These are phyloP conservation scores for Grosmannia clavigera DNA, from an alignment of 2,329 filamentous ascomycete genomes.

Conservation along the genomic window DNA sequence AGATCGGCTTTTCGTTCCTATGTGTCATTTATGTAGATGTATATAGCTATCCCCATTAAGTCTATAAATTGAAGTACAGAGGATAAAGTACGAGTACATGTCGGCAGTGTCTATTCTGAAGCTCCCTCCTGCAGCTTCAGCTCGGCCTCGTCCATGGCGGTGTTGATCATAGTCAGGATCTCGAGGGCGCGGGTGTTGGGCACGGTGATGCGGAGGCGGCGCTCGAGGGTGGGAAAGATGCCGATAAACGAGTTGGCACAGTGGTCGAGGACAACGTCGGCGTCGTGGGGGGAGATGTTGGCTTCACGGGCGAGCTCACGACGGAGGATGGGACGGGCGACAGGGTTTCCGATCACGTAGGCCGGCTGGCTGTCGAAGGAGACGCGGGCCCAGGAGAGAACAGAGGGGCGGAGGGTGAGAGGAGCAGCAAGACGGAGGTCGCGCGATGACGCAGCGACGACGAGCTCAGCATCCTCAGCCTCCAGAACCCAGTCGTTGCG, in stretches of 20 bases:
- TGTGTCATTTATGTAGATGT: not conserved
- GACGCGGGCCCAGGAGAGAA: not conserved
- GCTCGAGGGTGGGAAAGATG: slow-evolving; percentile 2
- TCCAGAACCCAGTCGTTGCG: slow-evolving; percentile 1
- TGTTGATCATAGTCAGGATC: not conserved
- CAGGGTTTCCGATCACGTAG: not conserved
- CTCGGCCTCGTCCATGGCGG: slow-evolving; percentile 1
- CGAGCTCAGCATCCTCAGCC: not conserved
- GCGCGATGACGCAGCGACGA: not conserved
- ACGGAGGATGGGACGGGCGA: not conserved
- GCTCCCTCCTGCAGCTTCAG: not conserved
- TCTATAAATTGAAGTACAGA: too few species aligned
- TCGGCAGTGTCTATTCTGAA: not conserved
- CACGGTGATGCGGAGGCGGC: slow-evolving; percentile 1
- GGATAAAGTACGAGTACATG: too few species aligned
- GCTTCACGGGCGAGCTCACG: not conserved
- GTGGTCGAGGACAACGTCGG: not conserved
- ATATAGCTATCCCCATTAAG: not conserved
- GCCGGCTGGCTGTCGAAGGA: slow-evolving; percentile 1
- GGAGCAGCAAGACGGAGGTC: not conserved
- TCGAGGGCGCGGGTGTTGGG: not conserved
- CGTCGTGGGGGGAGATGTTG: not conserved
- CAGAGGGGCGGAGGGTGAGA: not conserved
- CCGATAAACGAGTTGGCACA: slow-evolving; percentile 2
- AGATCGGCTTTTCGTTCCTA: not conserved